Evolutionary conservation across 1,284 basidiomycete species (phyloP).

Genomic region (Entoloma clypeatum): DNA sequence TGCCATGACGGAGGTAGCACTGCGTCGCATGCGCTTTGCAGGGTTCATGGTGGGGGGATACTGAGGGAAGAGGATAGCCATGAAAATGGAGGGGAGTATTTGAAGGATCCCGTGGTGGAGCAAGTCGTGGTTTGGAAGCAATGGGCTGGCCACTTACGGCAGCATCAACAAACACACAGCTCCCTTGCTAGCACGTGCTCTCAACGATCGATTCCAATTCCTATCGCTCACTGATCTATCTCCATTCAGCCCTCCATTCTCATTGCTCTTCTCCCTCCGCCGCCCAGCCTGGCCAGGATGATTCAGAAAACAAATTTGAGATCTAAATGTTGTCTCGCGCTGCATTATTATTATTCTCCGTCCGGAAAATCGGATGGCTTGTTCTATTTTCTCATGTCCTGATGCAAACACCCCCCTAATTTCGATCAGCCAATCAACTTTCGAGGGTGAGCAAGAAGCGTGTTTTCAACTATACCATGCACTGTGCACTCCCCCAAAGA

Average conservation of each 20-base stretch:
- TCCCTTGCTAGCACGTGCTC: conserved; percentile 35
- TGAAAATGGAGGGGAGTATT: conserved; percentile 32
- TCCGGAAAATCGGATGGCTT: too few relatives aligned
- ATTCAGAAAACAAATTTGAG: too few relatives aligned
- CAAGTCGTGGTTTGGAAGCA: conserved; percentile 45
- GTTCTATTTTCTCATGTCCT: too few relatives aligned
- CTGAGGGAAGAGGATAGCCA: conserved; percentile 36
- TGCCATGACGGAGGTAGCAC: conserved; percentile 68
- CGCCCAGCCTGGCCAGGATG: conserved; percentile 1
- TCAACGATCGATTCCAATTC: conserved; percentile 30
- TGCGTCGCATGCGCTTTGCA: conserved; percentile 56
- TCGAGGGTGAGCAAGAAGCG: conserved; percentile 3
- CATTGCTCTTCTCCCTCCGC: conserved; percentile 2
- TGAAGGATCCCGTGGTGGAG: conserved; percentile 39
- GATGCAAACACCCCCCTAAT: conserved; percentile 16
- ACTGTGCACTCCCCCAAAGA: background rate
- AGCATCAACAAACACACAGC: conserved; percentile 48
- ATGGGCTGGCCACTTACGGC: conserved; percentile 43
- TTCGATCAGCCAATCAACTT: conserved; percentile 16
- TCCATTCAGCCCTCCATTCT: conserved; percentile 16
- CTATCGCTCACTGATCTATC: conserved; percentile 22
- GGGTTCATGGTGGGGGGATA: conserved; percentile 28
- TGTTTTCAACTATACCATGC: conserved; percentile 6
- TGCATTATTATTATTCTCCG: conserved; percentile 11
- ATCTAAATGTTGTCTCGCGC: too few relatives aligned